Evolutionary conservation across 495 filamentous ascomycete species (phyloP), one percentile per base, ranked within the genome.

Genomic region (Penicillium lividum): DNA sequence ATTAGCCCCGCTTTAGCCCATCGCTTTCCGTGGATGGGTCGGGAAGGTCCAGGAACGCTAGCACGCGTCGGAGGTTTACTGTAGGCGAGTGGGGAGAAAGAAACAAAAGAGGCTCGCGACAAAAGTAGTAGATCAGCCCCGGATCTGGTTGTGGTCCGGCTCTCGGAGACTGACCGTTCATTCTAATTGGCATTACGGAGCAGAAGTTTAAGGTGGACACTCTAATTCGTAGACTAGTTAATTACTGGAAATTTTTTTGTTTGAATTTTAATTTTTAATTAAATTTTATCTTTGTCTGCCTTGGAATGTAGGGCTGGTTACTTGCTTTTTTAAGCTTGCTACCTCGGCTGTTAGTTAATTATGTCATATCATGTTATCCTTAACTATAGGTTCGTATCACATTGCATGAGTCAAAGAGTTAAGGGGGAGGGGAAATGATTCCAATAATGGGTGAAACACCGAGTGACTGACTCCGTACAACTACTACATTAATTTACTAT

Each of bases 111-210:
- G 58, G 59, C 57, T 61, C 57, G 54, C 50, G 48, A 55, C 34
- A 50, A 57, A 40, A 59, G 59, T 33, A 59, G 59, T 33, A 53
- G 62, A 68, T 65, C 54, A 50, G 30, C 25, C 42, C 62, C 53
- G 48, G 59, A 61, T 62, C 51, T 59, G 53, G 52, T 28, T 22
- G 25, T 53, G 38, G 38, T 52, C 31, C 46, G 52, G 57, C 22
- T 65, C 55, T 64, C 63, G 63, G 59, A 59, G 33, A 54, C 57
- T 55, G 61, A 64, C 64, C 66, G 60, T 44, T 31, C 42, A 46
- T 29, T 40, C 33, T 30, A n/a, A 53, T 46, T 47, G 28, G 36
- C 22, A 22, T 22, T 22, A 22, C 22, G 22, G 22, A 22, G 22
- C 22, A 22, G 22, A 22, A 22, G 22, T 22, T 22, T 22, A 22